phyloP scores from a whole-genome alignment of 441 rosid species.

The Sinapis alba region DNA sequence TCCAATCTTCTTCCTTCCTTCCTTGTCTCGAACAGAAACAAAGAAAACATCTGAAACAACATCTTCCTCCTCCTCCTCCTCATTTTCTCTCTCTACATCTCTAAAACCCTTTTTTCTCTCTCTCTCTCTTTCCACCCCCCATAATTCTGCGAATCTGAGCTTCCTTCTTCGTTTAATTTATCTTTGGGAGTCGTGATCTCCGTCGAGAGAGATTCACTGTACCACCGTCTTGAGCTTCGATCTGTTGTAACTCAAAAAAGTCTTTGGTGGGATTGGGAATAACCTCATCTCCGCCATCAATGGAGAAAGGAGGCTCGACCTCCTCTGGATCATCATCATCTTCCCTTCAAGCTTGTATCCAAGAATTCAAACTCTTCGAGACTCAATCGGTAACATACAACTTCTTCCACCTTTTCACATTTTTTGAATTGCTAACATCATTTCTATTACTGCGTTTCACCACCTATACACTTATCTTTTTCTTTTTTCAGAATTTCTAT shows the following conservation, averaged over 20 bases:
- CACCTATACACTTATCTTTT: background rate
- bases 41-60: conserved; percentile 33
- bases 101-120: background rate
- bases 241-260: conserved; percentile 12
- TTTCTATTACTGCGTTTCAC: no score
- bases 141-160: conserved; percentile 8
- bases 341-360: conserved; percentile 33
- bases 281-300: conserved; percentile 38
- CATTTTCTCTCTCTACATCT: background rate
- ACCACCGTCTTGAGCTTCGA: conserved; percentile 71
- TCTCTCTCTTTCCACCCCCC: no score
- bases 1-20: conserved; percentile 35
- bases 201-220: conserved; percentile 49
- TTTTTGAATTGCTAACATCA: background rate
- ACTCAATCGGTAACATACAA: conserved; percentile 25
- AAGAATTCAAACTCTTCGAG: conserved; percentile 42
- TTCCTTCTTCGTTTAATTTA: background rate
- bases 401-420: background rate
- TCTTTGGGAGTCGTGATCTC: conserved; percentile 10
- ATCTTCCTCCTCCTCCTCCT: background rate
- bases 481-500: conserved; percentile 63
- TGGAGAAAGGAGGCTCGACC: conserved; percentile 46
- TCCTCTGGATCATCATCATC: conserved; percentile 19
- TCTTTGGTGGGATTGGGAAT: conserved; percentile 28
- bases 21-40: conserved; percentile 12